A percentile compares a stretch with the other conserved stretches of the same genome.
Evolutionary conservation across 345 rosid genomes (phyloP).

Genomic region (Lagerstroemia speciosa): DNA sequence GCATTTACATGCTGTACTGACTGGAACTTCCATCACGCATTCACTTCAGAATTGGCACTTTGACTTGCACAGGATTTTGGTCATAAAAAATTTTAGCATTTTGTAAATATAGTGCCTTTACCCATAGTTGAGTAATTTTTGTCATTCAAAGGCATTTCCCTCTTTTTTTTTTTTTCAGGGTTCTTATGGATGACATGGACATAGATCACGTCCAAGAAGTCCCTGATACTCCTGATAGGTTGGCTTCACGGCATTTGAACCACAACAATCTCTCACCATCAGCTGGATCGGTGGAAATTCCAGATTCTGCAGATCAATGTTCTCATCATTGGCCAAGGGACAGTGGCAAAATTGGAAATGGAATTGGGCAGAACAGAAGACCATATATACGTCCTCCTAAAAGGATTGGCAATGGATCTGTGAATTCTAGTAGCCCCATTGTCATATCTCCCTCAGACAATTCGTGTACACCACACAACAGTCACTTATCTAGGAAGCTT

Average conservation of each 20-base stretch:
- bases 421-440: slow-evolving; percentile 12
- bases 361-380: slow-evolving; percentile 23
- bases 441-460: slow-evolving; percentile 18
- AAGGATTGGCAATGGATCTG: slow-evolving; percentile 24
- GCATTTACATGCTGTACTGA: neutral
- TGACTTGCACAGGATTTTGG: neutral
- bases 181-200: slow-evolving; percentile 60
- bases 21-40: neutral
- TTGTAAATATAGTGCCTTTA: neutral
- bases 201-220: slow-evolving; percentile 45
- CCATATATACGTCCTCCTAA: slow-evolving; percentile 18
- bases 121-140: neutral
- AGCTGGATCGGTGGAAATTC: slow-evolving; percentile 20
- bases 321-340: slow-evolving; percentile 18
- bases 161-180: neutral
- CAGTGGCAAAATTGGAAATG: slow-evolving; percentile 22
- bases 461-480: slow-evolving; percentile 13
- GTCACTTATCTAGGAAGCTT: slow-evolving; percentile 39
- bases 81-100: neutral
- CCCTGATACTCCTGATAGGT: slow-evolving; percentile 85
- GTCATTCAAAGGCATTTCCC: neutral
- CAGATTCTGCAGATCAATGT: slow-evolving; percentile 21
- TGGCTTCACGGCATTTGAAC: slow-evolving; percentile 14
- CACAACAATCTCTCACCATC: slow-evolving; percentile 25
- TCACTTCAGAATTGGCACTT: neutral